Evolutionary conservation across 2,329 filamentous ascomycete species (phyloP), one percentile per base, ranked within the genome.

Genomic region (Teratosphaeria zuluensis): DNA sequence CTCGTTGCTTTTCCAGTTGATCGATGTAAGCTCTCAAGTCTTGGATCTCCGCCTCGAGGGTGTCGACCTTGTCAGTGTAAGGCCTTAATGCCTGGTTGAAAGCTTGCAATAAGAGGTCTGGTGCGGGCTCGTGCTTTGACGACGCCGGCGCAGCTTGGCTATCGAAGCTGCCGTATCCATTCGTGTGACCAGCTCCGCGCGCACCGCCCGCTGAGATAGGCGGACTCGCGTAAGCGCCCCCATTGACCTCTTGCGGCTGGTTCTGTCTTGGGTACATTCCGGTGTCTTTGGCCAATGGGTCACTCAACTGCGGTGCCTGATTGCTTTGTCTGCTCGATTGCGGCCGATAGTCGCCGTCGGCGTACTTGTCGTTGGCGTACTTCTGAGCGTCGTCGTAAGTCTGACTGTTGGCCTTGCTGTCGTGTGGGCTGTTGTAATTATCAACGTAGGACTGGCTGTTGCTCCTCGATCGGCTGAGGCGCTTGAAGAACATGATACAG

Each of bases 81-180:
- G 79, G 79, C 53, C 76, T 70, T 38, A 81, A 71, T 14, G 79
- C 78, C 67, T 79, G 77, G 65, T 80, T 80, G 75, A 81, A 81
- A 57, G 79, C 79, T 57, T 76, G 75, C 30, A 77, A 73, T 28
- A 81, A 71, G 53, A 80, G 74, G 65, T 81, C 79, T 12, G 79
- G 79, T 65, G 77, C 75, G 21, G 76, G 72, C 65, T 78, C 77
- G 24, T 64, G 62, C 58, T 67, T 69, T 48, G 42, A 21, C 6
- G 42, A 48, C n/a, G 16, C 42, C n/a, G 42, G 42, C 24, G 54
- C 31, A 16, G 31, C 19, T 59, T 61, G 53, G 42, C 58, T 58
- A 21, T 66, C 66, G 58, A 66, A 68, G 56, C 59, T 60, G 53
- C 62, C 62, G 56, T 66, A 65, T 38, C 67, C 64, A 38, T 57